Evolutionary conservation across 2,329 filamentous ascomycete genomes (phyloP).

Genomic region (Exophiala sideris): DNA sequence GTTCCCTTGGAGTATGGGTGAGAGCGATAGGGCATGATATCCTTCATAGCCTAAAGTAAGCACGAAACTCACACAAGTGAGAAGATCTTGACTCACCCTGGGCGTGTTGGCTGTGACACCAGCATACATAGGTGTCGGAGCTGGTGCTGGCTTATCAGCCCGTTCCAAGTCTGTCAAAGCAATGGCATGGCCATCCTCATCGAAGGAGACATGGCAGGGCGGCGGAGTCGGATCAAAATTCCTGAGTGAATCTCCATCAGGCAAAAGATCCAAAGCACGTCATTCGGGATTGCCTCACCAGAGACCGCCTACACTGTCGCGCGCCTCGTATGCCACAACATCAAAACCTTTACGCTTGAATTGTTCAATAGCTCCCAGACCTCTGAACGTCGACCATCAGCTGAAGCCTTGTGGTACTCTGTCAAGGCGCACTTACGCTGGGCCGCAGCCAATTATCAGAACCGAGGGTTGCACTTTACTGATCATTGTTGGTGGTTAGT

Average conservation of each 20-base stretch:
- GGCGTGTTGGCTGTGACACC: constrained; percentile 13
- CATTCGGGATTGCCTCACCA: constrained; percentile 3
- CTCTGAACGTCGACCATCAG: constrained; percentile 1
- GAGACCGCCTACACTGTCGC: constrained; percentile 10
- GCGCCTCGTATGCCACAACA: constrained; percentile 10
- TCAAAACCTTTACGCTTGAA: constrained; percentile 13
- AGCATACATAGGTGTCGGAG: constrained; percentile 13
- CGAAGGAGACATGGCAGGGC: constrained; percentile 9
- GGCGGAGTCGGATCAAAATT: constrained; percentile 10
- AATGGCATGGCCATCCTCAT: constrained; percentile 8
- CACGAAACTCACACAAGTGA: background rate
- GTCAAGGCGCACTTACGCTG: constrained; percentile 4
- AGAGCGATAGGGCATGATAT: constrained; percentile 17
- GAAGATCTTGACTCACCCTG: background rate
- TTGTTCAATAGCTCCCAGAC: constrained; percentile 11
- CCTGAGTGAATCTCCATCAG: constrained; percentile 1
- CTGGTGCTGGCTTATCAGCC: constrained; percentile 2
- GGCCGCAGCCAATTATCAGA: constrained; percentile 12
- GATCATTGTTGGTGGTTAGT: constrained; percentile 2
- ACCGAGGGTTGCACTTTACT: constrained; percentile 10
- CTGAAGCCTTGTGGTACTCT: background rate
- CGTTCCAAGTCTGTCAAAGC: constrained; percentile 8
- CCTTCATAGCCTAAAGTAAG: background rate
- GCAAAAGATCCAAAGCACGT: background rate
- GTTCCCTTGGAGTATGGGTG: constrained; percentile 6